phyloP scores from a whole-genome alignment of 1,139 yeast species.

The Magnusiomyces ingens region DNA sequence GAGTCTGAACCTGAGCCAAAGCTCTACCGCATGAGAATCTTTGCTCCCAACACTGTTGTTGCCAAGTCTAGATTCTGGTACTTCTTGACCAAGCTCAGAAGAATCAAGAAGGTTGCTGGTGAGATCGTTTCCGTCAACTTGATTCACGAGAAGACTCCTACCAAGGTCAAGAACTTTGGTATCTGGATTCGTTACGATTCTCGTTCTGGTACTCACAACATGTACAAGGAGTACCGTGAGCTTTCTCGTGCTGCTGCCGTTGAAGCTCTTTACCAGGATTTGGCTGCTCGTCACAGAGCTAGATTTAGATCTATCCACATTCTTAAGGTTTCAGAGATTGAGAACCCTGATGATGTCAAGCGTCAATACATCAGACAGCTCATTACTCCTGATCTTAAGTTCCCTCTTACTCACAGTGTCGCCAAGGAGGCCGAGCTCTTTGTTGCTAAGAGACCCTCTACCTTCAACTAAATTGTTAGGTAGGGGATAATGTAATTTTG shows the following conservation, averaged over 20 bases:
- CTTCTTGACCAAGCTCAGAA: slow-evolving; percentile 98
- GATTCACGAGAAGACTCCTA: slow-evolving; percentile 93
- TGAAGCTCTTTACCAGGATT: slow-evolving; percentile 97
- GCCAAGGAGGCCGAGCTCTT: slow-evolving; percentile 82
- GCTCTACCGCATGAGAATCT: slow-evolving; percentile 99
- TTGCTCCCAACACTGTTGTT: slow-evolving; percentile 98
- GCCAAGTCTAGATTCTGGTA: slow-evolving; percentile 99
- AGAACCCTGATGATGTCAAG: slow-evolving; percentile 96
- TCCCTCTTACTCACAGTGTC: slow-evolving; percentile 99
- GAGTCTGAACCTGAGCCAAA: slow-evolving; percentile 99
- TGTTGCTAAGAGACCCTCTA: slow-evolving; percentile 91
- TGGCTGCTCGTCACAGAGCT: slow-evolving; percentile 99
- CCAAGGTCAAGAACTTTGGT: slow-evolving; percentile 99
- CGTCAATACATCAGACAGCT: slow-evolving; percentile 99
- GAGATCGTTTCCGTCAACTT: slow-evolving; percentile 91
- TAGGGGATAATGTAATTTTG: background rate
- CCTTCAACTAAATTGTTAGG: slow-evolving; percentile 71
- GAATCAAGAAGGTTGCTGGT: slow-evolving; percentile 99
- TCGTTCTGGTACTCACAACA: slow-evolving; percentile 99
- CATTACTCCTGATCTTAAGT: slow-evolving; percentile 91
- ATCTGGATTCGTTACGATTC: slow-evolving; percentile 99
- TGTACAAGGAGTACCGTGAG: slow-evolving; percentile 99
- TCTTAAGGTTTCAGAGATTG: slow-evolving; percentile 94
- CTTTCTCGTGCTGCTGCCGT: slow-evolving; percentile 99
- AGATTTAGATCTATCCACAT: slow-evolving; percentile 99